These are phyloP conservation scores for Russula foetens DNA, from an alignment of 768 basidiomycete genomes.

Conservation along the genomic window DNA sequence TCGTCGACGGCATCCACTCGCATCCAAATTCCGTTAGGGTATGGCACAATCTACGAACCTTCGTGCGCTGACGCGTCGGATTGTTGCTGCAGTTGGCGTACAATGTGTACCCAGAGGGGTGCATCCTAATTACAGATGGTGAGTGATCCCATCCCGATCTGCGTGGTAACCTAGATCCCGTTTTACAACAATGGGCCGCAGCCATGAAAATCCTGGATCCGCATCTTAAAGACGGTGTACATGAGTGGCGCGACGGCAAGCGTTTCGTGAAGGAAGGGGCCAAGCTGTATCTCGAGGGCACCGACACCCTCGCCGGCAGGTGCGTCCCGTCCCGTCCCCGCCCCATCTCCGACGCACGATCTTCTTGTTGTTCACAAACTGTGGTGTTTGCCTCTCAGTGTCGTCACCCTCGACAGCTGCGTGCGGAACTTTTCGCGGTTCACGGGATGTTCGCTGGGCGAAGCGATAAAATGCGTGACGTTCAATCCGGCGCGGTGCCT, in stretches of 20 bases:
- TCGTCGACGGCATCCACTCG: slow-evolving; percentile 86
- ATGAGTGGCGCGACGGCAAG: slow-evolving; percentile 83
- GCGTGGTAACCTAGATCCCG: not conserved
- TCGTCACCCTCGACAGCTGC: slow-evolving; percentile 77
- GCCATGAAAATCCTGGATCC: slow-evolving; percentile 87
- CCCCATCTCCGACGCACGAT: not conserved
- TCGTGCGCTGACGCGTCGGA: not conserved
- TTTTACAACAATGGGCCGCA: slow-evolving; percentile 25
- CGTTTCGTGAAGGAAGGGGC: slow-evolving; percentile 76
- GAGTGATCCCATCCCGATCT: slow-evolving; percentile 16
- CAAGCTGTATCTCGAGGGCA: slow-evolving; percentile 75
- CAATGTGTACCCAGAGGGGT: slow-evolving; percentile 73
- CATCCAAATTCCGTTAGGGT: slow-evolving; percentile 88
- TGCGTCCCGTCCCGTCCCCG: slow-evolving; percentile 25
- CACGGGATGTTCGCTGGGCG: slow-evolving; percentile 73
- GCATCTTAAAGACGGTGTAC: slow-evolving; percentile 70
- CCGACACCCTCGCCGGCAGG: slow-evolving; percentile 86
- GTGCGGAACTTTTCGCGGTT: slow-evolving; percentile 80
- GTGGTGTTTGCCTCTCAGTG: too few relatives aligned
- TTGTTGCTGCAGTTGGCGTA: slow-evolving; percentile 58
- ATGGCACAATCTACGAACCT: slow-evolving; percentile 24
- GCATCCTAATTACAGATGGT: slow-evolving; percentile 89
- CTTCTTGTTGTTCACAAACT: not conserved
- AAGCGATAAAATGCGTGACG: slow-evolving; percentile 83
- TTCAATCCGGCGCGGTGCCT: slow-evolving; percentile 81